phyloP scores from a whole-genome alignment of 495 filamentous ascomycete species.

The Xylona heveae region DNA sequence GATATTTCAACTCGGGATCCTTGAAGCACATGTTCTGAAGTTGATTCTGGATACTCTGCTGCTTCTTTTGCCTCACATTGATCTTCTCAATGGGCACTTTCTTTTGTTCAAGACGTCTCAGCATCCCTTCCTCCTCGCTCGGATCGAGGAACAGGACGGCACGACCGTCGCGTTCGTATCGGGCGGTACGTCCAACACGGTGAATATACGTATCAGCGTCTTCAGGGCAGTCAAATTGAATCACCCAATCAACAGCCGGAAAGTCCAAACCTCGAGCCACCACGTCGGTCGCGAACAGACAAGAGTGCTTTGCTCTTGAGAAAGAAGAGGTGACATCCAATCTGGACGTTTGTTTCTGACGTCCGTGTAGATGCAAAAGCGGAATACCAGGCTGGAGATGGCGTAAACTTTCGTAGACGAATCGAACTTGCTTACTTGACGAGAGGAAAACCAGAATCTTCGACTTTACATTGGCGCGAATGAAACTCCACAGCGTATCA shows the following conservation, averaged over 20 bases:
- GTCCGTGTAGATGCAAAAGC: constrained; percentile 83
- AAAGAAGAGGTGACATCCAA: constrained; percentile 74
- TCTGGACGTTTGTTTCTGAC: constrained; percentile 76
- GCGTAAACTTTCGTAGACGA: constrained; percentile 81
- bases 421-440: constrained; percentile 88
- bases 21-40: constrained; percentile 90
- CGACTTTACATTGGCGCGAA: constrained; percentile 65
- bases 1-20: constrained; percentile 80
- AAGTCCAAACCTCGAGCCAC: constrained; percentile 88
- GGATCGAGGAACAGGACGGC: constrained; percentile 87
- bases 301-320: constrained; percentile 51
- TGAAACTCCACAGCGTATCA: constrained; percentile 79
- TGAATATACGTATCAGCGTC: constrained; percentile 97
- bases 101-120: constrained; percentile 62
- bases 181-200: constrained; percentile 80
- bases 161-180: constrained; percentile 72
- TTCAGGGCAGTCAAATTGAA: constrained; percentile 87
- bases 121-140: constrained; percentile 71
- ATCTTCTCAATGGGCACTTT: constrained; percentile 72
- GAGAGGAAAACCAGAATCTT: constrained; percentile 92
- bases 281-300: constrained; percentile 89
- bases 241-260: constrained; percentile 92
- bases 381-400: constrained; percentile 90
- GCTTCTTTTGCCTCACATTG: constrained; percentile 74
- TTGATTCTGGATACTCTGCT: constrained; percentile 60